Conservation (phyloP, 2,329 filamentous ascomycete genomes). For the Ceratocystis eucalypticola region DNA sequence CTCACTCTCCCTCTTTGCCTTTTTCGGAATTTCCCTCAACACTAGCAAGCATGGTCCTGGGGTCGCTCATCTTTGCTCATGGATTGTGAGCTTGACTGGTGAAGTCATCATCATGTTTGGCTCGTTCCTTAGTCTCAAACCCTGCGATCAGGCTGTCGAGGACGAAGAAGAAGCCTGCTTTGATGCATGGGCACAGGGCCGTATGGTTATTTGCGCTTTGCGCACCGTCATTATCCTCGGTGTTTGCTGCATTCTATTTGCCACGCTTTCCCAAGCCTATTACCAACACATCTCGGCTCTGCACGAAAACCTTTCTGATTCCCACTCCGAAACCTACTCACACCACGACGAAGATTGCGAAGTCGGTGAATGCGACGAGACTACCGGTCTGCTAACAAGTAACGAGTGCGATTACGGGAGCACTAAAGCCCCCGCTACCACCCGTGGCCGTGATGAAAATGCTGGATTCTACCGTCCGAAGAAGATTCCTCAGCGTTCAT, state of each 20-base stretch:
- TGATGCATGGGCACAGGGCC: slow-evolving; percentile 35
- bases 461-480: slow-evolving; percentile 81
- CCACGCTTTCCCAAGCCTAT: slow-evolving; percentile 20
- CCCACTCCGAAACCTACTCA: slow-evolving; percentile 9
- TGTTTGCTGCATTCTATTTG: slow-evolving; percentile 41
- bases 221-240: slow-evolving; percentile 49
- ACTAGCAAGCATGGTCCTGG: slow-evolving; percentile 46
- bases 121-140: slow-evolving; percentile 43
- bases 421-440: slow-evolving; percentile 22
- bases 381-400: slow-evolving; percentile 43
- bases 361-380: slow-evolving; percentile 39
- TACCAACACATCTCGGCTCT: slow-evolving; percentile 1
- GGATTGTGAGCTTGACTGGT: slow-evolving; percentile 57
- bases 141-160: not conserved
- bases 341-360: slow-evolving; percentile 26
- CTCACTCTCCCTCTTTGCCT: slow-evolving; percentile 10
- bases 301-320: slow-evolving; percentile 1
- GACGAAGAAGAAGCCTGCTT: slow-evolving; percentile 23
- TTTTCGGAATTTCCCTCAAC: slow-evolving; percentile 14
- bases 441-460: slow-evolving; percentile 39
- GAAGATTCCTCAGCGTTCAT: slow-evolving; percentile 73
- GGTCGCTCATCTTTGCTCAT: slow-evolving; percentile 64
- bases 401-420: slow-evolving; percentile 5
- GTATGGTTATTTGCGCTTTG: slow-evolving; percentile 40
- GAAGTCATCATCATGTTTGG: slow-evolving; percentile 60